Base-by-base conservation (phyloP, 2,329 filamentous ascomycete species). In the Colletotrichum sp. region DNA sequence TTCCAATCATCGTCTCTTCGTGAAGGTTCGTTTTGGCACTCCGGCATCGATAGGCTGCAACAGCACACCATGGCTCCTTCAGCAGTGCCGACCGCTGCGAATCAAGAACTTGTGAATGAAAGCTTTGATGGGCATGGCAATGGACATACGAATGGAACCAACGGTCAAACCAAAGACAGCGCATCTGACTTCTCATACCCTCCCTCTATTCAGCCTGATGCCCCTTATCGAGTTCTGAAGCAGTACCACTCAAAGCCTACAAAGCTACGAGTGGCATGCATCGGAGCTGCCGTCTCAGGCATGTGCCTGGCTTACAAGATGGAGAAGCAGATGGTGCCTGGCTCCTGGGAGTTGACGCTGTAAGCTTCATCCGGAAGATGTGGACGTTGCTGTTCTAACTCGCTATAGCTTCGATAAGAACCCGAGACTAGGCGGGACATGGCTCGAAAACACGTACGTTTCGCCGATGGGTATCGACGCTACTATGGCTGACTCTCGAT, bases 161-260 rank as follows among this genome's bases (percentile, higher is more conserved):
- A 74, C 26, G 74, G 66, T 34, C 52, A 52, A 21, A 56, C 73
- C 21, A 74, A 74, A 32, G 73, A 58, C 10, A 69, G 38, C 28
- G 62, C 69, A 30, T 69, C 58, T 74, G 69, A 75, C 18, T 83
- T 80, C 66, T 66, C 77, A 61, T 83, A 83, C 56, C 81, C 81
- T 26, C 78, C 79, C 2, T 32, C 69, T 9, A 61, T 81, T 56
- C 74, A 78, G 18, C 72, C 73, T 7, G 77, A 77, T 10, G 75
- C 75, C 2, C 78, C 80, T 5, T 83, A 83, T 74, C 66, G 76
- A 9, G 78, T 83, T 16, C 78, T 83, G 28, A 73, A 77, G 32
- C 82, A 83, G 71, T 83, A 83, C 67, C 82, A 84, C 73, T 83
- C 81, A n/a, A 83, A 83, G 77, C 82, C 82, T 7, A 80, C 80